These are phyloP conservation scores for Adenanthera pavonina DNA, from an alignment of 306 rosid species.

Conservation along the genomic window DNA sequence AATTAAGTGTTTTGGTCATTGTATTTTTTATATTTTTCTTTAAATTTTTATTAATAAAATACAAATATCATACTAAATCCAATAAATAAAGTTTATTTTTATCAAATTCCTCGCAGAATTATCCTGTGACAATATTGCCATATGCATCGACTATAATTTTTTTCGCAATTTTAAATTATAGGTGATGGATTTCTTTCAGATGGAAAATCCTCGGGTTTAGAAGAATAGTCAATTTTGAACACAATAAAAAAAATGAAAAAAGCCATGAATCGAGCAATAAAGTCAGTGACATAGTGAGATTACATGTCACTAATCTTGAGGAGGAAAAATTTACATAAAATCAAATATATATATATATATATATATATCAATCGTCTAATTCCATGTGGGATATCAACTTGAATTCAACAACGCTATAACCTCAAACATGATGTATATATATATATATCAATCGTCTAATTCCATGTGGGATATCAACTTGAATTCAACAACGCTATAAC, in stretches of 20 bases:
- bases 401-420: conserved; percentile 35
- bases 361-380: conserved; percentile 33
- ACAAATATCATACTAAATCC: background rate
- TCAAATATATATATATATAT: conserved; percentile 34
- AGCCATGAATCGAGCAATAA: background rate
- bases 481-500: conserved; percentile 35
- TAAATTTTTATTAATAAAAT: background rate
- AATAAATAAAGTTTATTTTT: background rate
- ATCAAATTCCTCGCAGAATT: background rate
- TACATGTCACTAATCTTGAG: conserved; percentile 21
- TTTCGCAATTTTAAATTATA: too few relatives aligned
- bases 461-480: conserved; percentile 26
- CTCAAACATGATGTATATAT: conserved; percentile 40
- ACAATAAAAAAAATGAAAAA: too few relatives aligned
- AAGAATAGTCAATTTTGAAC: background rate
- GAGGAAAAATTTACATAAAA: conserved; percentile 43
- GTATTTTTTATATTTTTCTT: background rate
- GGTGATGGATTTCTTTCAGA: background rate
- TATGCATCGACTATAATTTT: background rate
- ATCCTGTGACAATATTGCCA: background rate
- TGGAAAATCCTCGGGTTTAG: background rate
- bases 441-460: conserved; percentile 33
- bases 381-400: conserved; percentile 26
- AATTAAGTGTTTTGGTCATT: background rate
- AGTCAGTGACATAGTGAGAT: background rate